Base-by-base conservation (phyloP, 1,284 basidiomycete species). In the Trichosporon sp. region DNA sequence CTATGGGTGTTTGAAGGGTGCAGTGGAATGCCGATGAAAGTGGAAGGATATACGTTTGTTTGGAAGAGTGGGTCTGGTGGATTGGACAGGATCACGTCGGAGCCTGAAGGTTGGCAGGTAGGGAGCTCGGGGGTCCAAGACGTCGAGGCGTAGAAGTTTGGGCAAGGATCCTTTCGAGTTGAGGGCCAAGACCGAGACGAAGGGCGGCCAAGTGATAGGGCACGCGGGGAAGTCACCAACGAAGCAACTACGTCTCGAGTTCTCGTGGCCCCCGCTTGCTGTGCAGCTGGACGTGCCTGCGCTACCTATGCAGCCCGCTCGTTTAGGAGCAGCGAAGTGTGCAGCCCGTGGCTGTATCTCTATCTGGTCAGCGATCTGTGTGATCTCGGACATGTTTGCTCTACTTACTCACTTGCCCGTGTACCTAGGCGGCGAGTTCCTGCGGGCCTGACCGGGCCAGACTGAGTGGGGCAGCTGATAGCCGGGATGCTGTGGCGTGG, bases 31-130 rank as follows among this genome's bases (percentile, higher is more conserved):
- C 32, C 31, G 59, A 63, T 63, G 59, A 63, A 35, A 63, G 59
- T 37, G 59, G 59, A 37, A 63, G 59, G 59, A 63, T n/a, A n/a
- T 63, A 63, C 59, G 59, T 63, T 10, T 35, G 59, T 63, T 63
- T 63, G 31, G 31, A 63, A 63, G 32, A 63, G 59, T 63, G 59
- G 59, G 59, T 63, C 31, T 63, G 59, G 31, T 63, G 59, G 32
- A 63, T 63, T 63, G 59, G 59, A 63, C 59, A 63, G 59, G 59
- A 63, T n/a, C 31, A 10, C 35, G 59, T n/a, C 59, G 31, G 32
- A 63, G 59, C 59, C 32, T 63, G 59, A 37, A 32, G 59, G 31
- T 63, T 37, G 26, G 32, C 31, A 35, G 59, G 32, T n/a, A 35
- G 21, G 32, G 59, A 63, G 32, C 19, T 31, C 31, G 31, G 31